phyloP scores from a whole-genome alignment of 31 red algal species.

The Bonnemaisonia californica region DNA sequence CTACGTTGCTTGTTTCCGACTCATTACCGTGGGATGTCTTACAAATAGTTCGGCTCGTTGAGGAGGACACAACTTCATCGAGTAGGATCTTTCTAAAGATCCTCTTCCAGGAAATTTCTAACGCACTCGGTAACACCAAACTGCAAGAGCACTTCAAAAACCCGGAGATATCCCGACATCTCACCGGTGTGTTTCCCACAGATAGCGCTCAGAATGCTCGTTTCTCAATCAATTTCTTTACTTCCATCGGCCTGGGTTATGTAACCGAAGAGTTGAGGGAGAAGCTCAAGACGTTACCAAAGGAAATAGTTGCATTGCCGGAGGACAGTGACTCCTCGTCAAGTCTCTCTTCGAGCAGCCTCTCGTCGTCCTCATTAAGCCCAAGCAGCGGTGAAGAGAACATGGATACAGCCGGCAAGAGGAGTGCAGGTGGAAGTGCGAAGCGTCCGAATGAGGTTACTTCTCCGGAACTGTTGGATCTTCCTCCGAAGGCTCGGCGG shows the following conservation, averaged over 20 bases:
- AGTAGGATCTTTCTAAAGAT: conserved; percentile 87
- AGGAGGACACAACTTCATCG: conserved; percentile 85
- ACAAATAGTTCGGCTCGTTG: conserved; percentile 64
- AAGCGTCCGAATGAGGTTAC: conserved; percentile 24
- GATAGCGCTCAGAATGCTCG: conserved; percentile 46
- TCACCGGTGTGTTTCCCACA: conserved; percentile 78
- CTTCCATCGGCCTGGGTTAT: conserved; percentile 76
- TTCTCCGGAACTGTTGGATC: conserved; percentile 6
- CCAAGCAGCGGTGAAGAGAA: conserved; percentile 12
- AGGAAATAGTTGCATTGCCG: not conserved
- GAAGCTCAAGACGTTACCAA: conserved; percentile 37
- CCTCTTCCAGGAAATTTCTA: conserved; percentile 71
- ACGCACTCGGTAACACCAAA: conserved; percentile 26
- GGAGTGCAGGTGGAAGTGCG: not conserved
- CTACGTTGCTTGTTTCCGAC: conserved; percentile 55
- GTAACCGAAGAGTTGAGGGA: conserved; percentile 69
- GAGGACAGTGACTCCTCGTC: conserved; percentile 10
- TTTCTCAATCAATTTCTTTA: conserved; percentile 87
- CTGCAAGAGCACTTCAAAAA: conserved; percentile 48
- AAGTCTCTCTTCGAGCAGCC: conserved; percentile 14
- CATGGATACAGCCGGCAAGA: not conserved
- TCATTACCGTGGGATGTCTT: conserved; percentile 80
- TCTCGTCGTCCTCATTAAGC: conserved; percentile 42
- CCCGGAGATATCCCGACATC: conserved; percentile 19
- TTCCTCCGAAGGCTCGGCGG: conserved; percentile 26